Evolutionary conservation across 176 grass and related monocot species (phyloP).

Genomic region (Lolium multiflorum): DNA sequence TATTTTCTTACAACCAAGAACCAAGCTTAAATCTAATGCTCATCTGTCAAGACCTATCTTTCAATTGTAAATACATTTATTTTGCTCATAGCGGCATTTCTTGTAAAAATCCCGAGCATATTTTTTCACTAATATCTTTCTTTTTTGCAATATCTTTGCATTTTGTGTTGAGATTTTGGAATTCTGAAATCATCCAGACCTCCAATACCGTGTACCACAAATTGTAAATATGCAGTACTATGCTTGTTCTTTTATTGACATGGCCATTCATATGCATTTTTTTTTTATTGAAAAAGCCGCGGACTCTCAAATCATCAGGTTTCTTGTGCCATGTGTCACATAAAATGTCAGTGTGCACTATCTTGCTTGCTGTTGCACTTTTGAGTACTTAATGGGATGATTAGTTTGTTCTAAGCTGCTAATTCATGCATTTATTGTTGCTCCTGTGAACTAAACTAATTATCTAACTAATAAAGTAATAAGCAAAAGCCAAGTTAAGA

Average conservation of each 20-base stretch:
- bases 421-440: slow-evolving; percentile 8
- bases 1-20: slow-evolving; percentile 6
- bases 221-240: background rate
- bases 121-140: background rate
- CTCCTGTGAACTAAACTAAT: background rate
- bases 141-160: slow-evolving; percentile 1
- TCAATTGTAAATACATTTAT: slow-evolving; percentile 27
- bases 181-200: background rate
- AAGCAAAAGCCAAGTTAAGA: background rate
- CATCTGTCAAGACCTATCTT: slow-evolving; percentile 15
- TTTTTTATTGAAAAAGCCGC: slow-evolving; percentile 8
- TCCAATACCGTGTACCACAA: background rate
- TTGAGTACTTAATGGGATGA: background rate
- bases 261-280: background rate
- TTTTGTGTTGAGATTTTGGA: slow-evolving; percentile 15
- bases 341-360: slow-evolving; percentile 17
- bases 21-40: slow-evolving; percentile 1
- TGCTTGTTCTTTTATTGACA: slow-evolving; percentile 20
- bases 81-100: slow-evolving; percentile 3
- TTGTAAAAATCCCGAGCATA: background rate
- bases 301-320: background rate
- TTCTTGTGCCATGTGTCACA: background rate
- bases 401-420: background rate
- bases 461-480: background rate
- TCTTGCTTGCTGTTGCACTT: slow-evolving; percentile 6